phyloP scores from a whole-genome alignment of 345 rosid species.

The Geranium brycei region DNA sequence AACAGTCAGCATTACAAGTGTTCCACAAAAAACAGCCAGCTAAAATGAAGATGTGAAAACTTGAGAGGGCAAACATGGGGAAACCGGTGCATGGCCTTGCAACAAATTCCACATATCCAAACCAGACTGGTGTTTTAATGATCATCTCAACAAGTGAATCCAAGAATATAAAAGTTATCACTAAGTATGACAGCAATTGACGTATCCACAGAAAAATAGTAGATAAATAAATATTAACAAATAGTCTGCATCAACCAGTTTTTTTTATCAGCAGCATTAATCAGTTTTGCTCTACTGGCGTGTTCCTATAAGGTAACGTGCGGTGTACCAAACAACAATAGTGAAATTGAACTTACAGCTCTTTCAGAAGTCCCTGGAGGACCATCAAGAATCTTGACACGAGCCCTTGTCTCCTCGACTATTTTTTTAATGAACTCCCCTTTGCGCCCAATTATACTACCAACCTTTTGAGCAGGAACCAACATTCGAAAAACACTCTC shows the following conservation, averaged over 20 bases:
- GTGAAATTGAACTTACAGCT: constrained; percentile 60
- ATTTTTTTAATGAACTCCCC: constrained; percentile 95
- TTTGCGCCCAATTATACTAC: constrained; percentile 95
- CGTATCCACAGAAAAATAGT: too few species aligned
- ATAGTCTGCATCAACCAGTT: too few species aligned
- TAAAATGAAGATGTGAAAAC: too few species aligned
- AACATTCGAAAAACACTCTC: constrained; percentile 95
- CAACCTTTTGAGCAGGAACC: constrained; percentile 97
- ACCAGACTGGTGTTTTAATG: too few species aligned
- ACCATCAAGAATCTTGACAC: constrained; percentile 95
- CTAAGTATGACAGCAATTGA: background rate
- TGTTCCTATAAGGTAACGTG: too few species aligned
- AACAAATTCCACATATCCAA: too few species aligned
- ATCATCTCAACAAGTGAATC: background rate
- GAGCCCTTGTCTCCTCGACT: constrained; percentile 96
- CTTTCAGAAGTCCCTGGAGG: constrained; percentile 99
- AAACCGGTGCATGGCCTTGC: too few species aligned
- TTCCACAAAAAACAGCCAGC: too few species aligned
- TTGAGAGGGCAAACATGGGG: too few species aligned
- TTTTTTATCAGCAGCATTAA: too few species aligned
- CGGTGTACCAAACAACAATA: background rate
- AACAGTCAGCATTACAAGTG: constrained; percentile 4
- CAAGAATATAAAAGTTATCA: background rate
- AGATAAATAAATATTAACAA: too few species aligned
- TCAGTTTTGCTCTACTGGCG: too few species aligned